phyloP scores from a whole-genome alignment of 2,329 filamentous ascomycete genomes.

The Drechmeria coniospora region DNA sequence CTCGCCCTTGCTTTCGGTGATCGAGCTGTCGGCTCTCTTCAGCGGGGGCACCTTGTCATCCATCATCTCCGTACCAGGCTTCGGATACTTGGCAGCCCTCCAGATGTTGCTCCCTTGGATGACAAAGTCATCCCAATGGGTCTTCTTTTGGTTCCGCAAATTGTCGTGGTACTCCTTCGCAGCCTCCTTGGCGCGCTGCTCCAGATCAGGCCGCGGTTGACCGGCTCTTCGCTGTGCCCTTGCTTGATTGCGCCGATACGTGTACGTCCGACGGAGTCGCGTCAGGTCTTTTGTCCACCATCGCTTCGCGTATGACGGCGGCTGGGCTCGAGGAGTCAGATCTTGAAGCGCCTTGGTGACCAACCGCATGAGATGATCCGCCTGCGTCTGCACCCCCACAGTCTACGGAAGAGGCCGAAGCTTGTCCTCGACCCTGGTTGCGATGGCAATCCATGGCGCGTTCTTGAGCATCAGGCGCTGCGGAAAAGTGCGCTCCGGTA shows the following conservation, averaged over 20 bases:
- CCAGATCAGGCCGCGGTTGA: neutral
- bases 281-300: constrained; percentile 2
- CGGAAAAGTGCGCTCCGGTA: constrained; percentile 2
- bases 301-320: constrained; percentile 1
- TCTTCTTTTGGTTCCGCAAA: constrained; percentile 11
- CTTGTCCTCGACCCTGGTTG: no score
- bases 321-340: constrained; percentile 1
- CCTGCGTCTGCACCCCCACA: neutral
- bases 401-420: neutral
- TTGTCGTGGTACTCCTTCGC: constrained; percentile 1
- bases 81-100: constrained; percentile 12
- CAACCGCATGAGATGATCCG: neutral
- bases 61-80: constrained; percentile 4
- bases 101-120: constrained; percentile 5
- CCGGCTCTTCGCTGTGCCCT: constrained; percentile 1
- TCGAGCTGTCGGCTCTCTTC: constrained; percentile 5
- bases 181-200: neutral
- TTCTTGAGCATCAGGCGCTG: constrained; percentile 12
- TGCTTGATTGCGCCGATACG: constrained; percentile 3
- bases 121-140: constrained; percentile 11
- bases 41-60: constrained; percentile 10
- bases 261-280: constrained; percentile 1
- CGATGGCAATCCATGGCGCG: constrained; percentile 6
- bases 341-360: neutral
- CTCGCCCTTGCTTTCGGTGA: constrained; percentile 3